A percentile compares a stretch with the other conserved stretches of the same genome.
Conservation (phyloP, 2,329 filamentous ascomycete species). For the Fusarium luffae region DNA sequence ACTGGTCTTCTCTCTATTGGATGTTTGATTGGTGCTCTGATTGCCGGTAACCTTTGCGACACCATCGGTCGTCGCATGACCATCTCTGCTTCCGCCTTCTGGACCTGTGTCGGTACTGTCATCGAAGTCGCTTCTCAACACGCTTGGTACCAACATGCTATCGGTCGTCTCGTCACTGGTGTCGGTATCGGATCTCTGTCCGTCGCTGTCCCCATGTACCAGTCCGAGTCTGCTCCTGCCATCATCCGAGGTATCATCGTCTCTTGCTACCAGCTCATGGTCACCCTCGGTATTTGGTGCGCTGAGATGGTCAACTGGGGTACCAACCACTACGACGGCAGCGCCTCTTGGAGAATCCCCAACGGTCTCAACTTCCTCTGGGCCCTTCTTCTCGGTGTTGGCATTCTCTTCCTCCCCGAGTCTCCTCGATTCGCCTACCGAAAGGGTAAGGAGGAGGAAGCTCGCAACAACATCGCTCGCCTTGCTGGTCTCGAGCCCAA, state of each 20-base stretch:
- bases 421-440: conserved; percentile 64
- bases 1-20: conserved; percentile 71
- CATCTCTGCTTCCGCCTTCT: conserved; percentile 71
- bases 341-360: conserved; percentile 71
- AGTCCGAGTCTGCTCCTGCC: conserved; percentile 72
- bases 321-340: conserved; percentile 59
- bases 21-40: conserved; percentile 67
- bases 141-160: conserved; percentile 72
- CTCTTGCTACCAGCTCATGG: conserved; percentile 74
- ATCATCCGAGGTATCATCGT: conserved; percentile 73
- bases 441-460: conserved; percentile 59
- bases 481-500: conserved; percentile 57
- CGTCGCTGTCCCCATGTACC: conserved; percentile 75
- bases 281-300: conserved; percentile 74
- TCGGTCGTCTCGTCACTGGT: conserved; percentile 74
- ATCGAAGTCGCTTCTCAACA: conserved; percentile 68
- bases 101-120: conserved; percentile 72
- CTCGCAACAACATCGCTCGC: conserved; percentile 59
- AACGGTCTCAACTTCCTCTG: conserved; percentile 66
- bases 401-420: conserved; percentile 66
- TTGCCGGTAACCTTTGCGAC: conserved; percentile 71
- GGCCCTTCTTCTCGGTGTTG: conserved; percentile 62
- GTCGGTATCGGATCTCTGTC: conserved; percentile 73
- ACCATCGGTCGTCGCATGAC: conserved; percentile 69
- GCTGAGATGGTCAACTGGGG: conserved; percentile 71